phyloP scores from a whole-genome alignment of 345 rosid genomes.

The Euclidium syriacum region DNA sequence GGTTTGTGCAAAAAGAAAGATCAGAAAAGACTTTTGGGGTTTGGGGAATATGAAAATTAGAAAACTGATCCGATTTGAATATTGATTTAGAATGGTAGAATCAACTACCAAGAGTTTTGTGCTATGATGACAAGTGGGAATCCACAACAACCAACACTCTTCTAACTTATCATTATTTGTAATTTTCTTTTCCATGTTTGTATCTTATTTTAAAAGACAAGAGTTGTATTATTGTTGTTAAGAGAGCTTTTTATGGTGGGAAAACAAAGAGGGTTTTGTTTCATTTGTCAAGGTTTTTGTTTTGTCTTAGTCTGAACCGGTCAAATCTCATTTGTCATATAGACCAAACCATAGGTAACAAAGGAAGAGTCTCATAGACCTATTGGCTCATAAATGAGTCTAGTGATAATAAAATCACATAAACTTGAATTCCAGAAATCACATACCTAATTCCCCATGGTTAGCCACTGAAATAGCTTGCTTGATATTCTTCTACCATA shows the following conservation, averaged over 20 bases:
- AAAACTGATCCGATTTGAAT: no score
- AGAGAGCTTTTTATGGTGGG: neutral
- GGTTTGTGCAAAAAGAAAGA: no score
- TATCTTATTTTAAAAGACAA: no score
- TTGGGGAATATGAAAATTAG: no score
- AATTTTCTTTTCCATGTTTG: no score
- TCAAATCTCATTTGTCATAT: neutral
- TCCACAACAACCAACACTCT: constrained; percentile 40
- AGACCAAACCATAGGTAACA: neutral
- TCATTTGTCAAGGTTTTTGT: constrained; percentile 37
- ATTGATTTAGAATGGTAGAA: constrained; percentile 90
- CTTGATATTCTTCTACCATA: constrained; percentile 93
- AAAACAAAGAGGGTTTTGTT: constrained; percentile 12
- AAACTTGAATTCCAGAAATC: neutral
- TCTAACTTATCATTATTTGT: constrained; percentile 11
- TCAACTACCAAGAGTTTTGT: constrained; percentile 71
- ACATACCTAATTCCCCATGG: constrained; percentile 78
- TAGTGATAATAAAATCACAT: no score
- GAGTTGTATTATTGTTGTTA: neutral
- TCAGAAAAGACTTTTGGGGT: no score
- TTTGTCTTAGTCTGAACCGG: neutral
- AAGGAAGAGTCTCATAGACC: constrained; percentile 88
- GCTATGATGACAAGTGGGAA: constrained; percentile 83
- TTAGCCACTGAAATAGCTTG: constrained; percentile 70
- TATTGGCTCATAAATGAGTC: constrained; percentile 18